Conservation (phyloP, 129 eudicot genomes). For the Erigeron canadensis region DNA sequence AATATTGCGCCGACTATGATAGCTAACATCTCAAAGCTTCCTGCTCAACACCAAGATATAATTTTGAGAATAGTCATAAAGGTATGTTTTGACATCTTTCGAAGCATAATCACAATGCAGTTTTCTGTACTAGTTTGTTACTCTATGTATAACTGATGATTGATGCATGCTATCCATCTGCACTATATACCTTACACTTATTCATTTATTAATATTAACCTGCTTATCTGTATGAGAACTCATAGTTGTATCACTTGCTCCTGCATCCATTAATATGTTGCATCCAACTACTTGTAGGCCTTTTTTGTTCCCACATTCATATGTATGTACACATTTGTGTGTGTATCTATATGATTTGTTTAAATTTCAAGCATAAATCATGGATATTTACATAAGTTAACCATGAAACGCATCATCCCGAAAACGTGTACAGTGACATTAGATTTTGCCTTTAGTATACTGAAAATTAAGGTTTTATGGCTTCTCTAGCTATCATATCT, state of each 20-base stretch:
- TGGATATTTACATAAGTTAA: neutral
- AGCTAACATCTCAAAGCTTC: constrained; percentile 78
- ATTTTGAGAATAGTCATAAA: constrained; percentile 65
- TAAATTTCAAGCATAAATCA: constrained; percentile 1
- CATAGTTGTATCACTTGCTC: neutral
- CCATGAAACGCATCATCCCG: neutral
- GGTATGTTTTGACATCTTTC: constrained; percentile 40
- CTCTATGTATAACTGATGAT: constrained; percentile 15
- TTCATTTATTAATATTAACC: constrained; percentile 12
- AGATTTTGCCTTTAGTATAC: neutral
- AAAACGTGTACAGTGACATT: constrained; percentile 4
- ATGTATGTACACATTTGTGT: constrained; percentile 4
- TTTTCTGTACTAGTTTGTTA: constrained; percentile 11
- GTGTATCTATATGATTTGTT: neutral
- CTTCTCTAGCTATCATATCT: constrained; percentile 9
- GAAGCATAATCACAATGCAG: constrained; percentile 10
- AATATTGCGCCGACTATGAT: constrained; percentile 59
- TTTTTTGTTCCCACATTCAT: neutral
- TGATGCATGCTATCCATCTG: constrained; percentile 4
- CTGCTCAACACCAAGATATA: constrained; percentile 86
- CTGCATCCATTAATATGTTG: constrained; percentile 14
- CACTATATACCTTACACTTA: constrained; percentile 11
- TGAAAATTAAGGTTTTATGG: neutral
- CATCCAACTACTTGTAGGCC: neutral
- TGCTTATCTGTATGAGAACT: constrained; percentile 14